phyloP scores from a whole-genome alignment of 495 filamentous ascomycete species.

The Astrothelium subdiscretum region DNA sequence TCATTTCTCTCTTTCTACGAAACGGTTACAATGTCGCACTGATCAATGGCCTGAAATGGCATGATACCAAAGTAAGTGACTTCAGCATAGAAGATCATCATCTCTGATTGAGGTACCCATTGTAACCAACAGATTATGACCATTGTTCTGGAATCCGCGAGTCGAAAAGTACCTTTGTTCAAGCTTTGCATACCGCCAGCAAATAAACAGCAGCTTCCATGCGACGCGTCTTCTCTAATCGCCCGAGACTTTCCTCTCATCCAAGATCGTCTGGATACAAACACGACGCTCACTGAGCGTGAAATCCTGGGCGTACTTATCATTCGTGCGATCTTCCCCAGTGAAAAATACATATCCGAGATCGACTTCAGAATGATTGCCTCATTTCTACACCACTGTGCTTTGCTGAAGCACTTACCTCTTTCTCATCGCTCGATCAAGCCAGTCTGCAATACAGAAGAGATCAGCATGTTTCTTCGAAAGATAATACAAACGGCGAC shows the following conservation, averaged over 20 bases:
- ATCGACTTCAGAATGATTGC: background rate
- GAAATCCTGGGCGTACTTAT: slow-evolving; percentile 8
- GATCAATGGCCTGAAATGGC: slow-evolving; percentile 46
- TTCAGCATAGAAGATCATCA: background rate
- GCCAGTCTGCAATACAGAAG: background rate
- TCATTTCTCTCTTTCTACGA: slow-evolving; percentile 39
- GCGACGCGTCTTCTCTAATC: background rate
- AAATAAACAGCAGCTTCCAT: background rate
- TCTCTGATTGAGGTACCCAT: slow-evolving; percentile 1
- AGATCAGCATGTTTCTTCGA: background rate
- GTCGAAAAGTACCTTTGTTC: background rate
- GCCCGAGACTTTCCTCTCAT: background rate
- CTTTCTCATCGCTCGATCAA: slow-evolving; percentile 1
- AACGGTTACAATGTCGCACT: slow-evolving; percentile 46
- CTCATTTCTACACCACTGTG: slow-evolving; percentile 12
- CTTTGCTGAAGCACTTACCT: slow-evolving; percentile 7
- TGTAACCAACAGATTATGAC: slow-evolving; percentile 27
- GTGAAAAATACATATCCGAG: background rate
- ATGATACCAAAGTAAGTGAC: slow-evolving; percentile 44
- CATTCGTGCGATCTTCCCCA: slow-evolving; percentile 1
- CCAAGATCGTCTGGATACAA: background rate
- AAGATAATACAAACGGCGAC: background rate
- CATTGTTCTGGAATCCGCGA: slow-evolving; percentile 35
- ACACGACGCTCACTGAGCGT: slow-evolving; percentile 2
- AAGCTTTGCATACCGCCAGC: background rate